Evolutionary conservation across 805 yeast species (phyloP).

Genomic region (Schizosaccharomyces lindneri): DNA sequence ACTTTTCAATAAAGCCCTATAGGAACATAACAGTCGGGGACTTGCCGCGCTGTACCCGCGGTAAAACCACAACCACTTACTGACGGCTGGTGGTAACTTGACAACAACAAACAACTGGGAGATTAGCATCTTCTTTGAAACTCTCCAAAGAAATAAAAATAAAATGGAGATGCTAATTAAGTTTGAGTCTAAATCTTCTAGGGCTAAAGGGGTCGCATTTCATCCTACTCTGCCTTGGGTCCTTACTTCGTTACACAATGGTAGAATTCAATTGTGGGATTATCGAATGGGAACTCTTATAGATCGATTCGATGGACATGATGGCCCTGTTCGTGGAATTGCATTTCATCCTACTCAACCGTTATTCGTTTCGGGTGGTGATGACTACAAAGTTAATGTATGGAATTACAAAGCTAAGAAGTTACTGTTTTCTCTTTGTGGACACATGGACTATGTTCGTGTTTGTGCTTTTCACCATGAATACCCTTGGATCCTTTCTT

Average conservation of each 20-base stretch:
- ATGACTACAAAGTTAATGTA: constrained; percentile 80
- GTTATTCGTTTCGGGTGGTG: constrained; percentile 89
- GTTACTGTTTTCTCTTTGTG: constrained; percentile 62
- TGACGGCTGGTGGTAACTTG: not conserved
- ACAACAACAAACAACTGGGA: not conserved
- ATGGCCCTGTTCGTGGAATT: constrained; percentile 89
- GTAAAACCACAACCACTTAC: not conserved
- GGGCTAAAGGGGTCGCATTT: constrained; percentile 94
- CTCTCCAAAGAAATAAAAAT: not conserved
- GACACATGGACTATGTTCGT: constrained; percentile 88
- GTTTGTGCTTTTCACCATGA: constrained; percentile 86
- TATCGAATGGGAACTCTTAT: constrained; percentile 95
- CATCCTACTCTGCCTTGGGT: constrained; percentile 74
- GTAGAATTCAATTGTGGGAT: constrained; percentile 99
- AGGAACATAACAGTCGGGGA: too few species aligned
- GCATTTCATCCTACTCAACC: constrained; percentile 97
- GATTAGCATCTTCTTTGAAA: not conserved
- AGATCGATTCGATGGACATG: constrained; percentile 93
- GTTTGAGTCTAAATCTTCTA: constrained; percentile 91
- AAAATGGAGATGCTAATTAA: constrained; percentile 13
- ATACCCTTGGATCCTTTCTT: constrained; percentile 88
- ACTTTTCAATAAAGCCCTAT: too few species aligned
- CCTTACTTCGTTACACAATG: constrained; percentile 76
- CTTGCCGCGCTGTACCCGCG: too few species aligned
- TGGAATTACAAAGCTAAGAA: constrained; percentile 87